A percentile compares a stretch with the other conserved stretches of the same genome.
phyloP scores from a whole-genome alignment of 495 filamentous ascomycete species.

The Friedmanniomyces simplex region DNA sequence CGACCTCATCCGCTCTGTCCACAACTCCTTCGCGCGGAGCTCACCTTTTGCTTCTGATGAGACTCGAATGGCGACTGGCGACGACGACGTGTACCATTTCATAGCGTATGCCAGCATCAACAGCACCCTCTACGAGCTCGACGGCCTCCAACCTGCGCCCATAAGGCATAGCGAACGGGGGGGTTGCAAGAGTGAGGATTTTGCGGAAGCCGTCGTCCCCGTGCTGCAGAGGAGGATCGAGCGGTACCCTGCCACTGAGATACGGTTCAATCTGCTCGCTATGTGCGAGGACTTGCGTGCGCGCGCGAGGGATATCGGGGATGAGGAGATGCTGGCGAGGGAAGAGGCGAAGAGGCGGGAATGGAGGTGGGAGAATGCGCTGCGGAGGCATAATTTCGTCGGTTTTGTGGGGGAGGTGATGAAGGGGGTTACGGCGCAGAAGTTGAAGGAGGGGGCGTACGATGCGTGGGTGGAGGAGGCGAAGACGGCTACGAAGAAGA shows the following conservation, averaged over 20 bases:
- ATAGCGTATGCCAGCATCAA: slow-evolving; percentile 83
- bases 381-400: slow-evolving; percentile 89
- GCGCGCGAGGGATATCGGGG: slow-evolving; percentile 69
- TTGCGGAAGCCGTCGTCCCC: slow-evolving; percentile 73
- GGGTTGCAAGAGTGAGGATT: slow-evolving; percentile 42
- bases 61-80: slow-evolving; percentile 48
- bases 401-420: slow-evolving; percentile 87
- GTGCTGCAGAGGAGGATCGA: slow-evolving; percentile 76
- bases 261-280: slow-evolving; percentile 90
- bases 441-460: slow-evolving; percentile 58
- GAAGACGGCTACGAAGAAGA: slow-evolving; percentile 60
- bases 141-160: slow-evolving; percentile 85
- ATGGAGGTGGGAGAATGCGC: slow-evolving; percentile 94
- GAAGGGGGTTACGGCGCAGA: slow-evolving; percentile 66
- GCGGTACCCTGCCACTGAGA: slow-evolving; percentile 77
- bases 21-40: slow-evolving; percentile 84
- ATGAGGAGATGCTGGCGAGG: slow-evolving; percentile 60
- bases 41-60: slow-evolving; percentile 82
- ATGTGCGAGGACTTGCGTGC: slow-evolving; percentile 74
- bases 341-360: slow-evolving; percentile 76
- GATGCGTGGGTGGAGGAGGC: slow-evolving; percentile 72
- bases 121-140: slow-evolving; percentile 79
- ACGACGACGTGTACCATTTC: slow-evolving; percentile 92
- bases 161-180: slow-evolving; percentile 72
- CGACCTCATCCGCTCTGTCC: slow-evolving; percentile 78